Evolutionary conservation across 73 alveolate genomes (phyloP).

Genomic region (Tetrahymena thermophila): DNA sequence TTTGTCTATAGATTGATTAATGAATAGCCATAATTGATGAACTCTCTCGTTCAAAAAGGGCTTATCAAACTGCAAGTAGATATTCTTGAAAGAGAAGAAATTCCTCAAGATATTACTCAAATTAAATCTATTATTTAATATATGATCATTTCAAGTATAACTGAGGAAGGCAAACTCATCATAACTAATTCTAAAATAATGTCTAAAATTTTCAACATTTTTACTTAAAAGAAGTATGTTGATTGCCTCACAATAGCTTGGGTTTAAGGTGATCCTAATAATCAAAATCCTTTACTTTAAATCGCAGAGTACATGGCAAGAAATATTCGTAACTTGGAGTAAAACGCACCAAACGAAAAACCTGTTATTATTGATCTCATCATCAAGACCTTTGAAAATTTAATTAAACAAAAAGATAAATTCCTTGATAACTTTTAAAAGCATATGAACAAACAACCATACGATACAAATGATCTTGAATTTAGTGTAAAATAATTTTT

Average conservation of each 20-base stretch:
- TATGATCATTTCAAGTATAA: not conserved
- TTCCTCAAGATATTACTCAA: not conserved
- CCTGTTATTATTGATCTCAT: not conserved
- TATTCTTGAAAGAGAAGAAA: not conserved
- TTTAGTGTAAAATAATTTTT: not conserved
- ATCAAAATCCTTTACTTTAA: not conserved
- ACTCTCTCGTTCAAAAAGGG: not conserved
- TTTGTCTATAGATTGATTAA: not conserved
- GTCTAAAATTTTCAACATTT: not conserved
- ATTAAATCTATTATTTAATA: not conserved
- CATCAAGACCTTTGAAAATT: not conserved
- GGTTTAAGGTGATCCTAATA: not conserved
- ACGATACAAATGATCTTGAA: not conserved
- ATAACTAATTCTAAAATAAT: not conserved
- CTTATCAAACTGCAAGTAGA: not conserved
- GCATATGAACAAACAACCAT: not conserved
- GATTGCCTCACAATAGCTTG: not conserved
- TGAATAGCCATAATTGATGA: not conserved
- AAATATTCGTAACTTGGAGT: not conserved
- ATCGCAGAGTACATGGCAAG: not conserved
- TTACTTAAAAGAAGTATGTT: not conserved
- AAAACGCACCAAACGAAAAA: not conserved
- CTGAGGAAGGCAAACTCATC: not conserved
- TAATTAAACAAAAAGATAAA: not conserved
- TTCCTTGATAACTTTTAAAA: not conserved